phyloP scores from a whole-genome alignment of 2,329 filamentous ascomycete species.

The Aspergillus luchuensis region DNA sequence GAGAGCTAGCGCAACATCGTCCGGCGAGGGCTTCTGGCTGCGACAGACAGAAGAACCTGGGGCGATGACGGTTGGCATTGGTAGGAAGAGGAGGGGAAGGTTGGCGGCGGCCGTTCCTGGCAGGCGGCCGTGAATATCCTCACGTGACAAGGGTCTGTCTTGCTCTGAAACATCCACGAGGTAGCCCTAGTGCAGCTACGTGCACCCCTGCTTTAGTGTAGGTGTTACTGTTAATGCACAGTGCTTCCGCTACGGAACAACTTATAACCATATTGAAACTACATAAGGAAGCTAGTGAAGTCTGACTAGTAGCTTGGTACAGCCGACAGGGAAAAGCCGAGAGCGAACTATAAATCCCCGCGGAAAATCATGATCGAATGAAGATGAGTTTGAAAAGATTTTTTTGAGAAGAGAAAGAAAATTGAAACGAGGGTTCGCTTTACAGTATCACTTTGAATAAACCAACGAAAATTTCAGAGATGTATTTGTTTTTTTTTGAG shows the following conservation, averaged over 20 bases:
- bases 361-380: background rate
- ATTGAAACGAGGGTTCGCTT: background rate
- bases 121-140: constrained; percentile 15
- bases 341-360: background rate
- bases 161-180: constrained; percentile 7
- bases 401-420: background rate
- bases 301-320: background rate
- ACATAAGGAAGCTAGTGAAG: background rate
- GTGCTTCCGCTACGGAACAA: background rate
- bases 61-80: constrained; percentile 3
- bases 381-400: background rate
- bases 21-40: constrained; percentile 19
- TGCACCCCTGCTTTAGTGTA: background rate
- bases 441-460: background rate
- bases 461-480: background rate
- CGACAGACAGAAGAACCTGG: constrained; percentile 16
- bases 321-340: background rate
- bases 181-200: too few species aligned
- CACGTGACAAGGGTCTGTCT: constrained; percentile 17
- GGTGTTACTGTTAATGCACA: background rate
- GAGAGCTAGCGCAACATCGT: constrained; percentile 25
- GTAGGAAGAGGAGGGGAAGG: constrained; percentile 16
- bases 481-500: background rate
- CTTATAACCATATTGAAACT: background rate
- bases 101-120: constrained; percentile 14